Evolutionary conservation across 768 basidiomycete genomes (phyloP).

Genomic region (Kwoniella bestiolae): DNA sequence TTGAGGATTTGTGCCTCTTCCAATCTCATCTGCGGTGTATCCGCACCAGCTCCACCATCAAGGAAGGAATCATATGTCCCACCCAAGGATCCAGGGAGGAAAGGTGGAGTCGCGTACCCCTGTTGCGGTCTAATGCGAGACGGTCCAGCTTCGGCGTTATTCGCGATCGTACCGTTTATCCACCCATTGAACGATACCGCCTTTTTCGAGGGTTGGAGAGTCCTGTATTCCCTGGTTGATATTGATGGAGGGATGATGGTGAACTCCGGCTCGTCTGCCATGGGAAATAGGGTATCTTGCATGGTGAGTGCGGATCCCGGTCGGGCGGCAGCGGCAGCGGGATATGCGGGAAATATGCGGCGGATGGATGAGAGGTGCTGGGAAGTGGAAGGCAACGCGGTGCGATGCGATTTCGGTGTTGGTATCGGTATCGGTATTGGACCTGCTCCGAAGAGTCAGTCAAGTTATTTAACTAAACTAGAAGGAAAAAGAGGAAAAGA

Average conservation of each 20-base stretch:
- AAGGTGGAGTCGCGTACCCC: background rate
- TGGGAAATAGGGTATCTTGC: background rate
- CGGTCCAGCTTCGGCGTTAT: background rate
- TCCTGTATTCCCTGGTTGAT: background rate
- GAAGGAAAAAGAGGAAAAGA: background rate
- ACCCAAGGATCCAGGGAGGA: background rate
- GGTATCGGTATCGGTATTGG: background rate
- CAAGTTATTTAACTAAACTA: background rate
- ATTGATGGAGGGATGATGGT: slow-evolving; percentile 1
- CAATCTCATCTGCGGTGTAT: background rate
- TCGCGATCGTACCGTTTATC: background rate
- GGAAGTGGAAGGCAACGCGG: background rate
- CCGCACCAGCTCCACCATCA: background rate
- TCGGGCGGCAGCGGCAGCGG: background rate
- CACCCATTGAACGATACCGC: background rate
- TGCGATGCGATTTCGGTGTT: background rate
- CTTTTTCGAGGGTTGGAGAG: background rate
- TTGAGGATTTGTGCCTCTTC: background rate
- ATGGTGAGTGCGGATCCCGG: background rate
- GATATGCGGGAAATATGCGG: background rate
- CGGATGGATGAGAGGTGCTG: background rate
- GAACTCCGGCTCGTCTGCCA: background rate
- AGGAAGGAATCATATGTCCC: background rate
- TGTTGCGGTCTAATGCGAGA: background rate
- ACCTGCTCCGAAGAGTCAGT: background rate